Base-by-base conservation (phyloP, 2,329 filamentous ascomycete genomes). In the Clonostachys chloroleuca region DNA sequence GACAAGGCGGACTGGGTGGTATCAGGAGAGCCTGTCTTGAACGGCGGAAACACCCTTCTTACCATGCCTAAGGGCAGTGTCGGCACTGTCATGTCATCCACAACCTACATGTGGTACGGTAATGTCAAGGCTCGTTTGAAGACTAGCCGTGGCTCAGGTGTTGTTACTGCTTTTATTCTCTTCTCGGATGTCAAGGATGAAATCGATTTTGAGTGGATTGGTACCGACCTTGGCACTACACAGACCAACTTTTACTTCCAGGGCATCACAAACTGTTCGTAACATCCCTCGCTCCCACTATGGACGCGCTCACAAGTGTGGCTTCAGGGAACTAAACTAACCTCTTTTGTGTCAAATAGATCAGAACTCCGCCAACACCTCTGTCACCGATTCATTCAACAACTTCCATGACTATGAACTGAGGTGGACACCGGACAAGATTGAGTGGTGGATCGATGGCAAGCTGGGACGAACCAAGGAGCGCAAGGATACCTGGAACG, bases 161-260 rank as follows among this genome's bases (percentile, higher is more conserved):
- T 99, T 18, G 87, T 99, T n/a, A 95, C 91, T 3, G 92, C 91
- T 33, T 99, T 99, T 64, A 99, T 99, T 65, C 75, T 97, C 61
- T 83, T 96, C 67, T 92, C 88, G 35, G 92, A 97, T 60, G 87
- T 95, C 61, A 95, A 96, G 77, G 94, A 99, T 62, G 94, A 99
- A 69, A 96, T 99, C 59, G 94, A 99, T 72, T 97, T 90, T 64
- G 94, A 99, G 67, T 97, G 87, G 65, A 80, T 99, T 47, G 94
- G 94, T 54, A 80, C 80, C 41, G 89, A 96, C 60, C 74, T 95
- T 52, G 62, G 74, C 42, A 80, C 78, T 52, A 89, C 87, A 16
- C 92, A 99, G 74, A 94, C 91, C 63, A 99, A 99, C 74, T 99
- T 84, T 75, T 99, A 96, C 72, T 96, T 87, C 72, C 92, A 96